Percentiles rank a stretch among this genome's conserved stretches.
These are phyloP conservation scores for Zizania palustris DNA, from an alignment of 202 grass and related monocot genomes.

Conservation along the genomic window DNA sequence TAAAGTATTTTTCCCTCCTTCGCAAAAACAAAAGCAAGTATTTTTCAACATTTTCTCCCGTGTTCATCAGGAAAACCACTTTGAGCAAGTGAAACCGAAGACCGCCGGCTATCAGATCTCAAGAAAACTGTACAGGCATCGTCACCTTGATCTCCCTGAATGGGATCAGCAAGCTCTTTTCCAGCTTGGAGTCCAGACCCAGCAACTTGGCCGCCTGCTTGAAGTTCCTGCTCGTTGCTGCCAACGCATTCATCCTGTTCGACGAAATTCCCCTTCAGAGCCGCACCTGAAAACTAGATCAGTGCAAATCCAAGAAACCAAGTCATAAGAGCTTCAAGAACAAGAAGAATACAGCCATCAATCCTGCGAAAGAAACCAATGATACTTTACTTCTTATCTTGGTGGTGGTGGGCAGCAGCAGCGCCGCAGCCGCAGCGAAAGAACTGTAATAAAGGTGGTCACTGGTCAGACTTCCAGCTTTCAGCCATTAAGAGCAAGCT, in stretches of 20 bases:
- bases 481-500: background rate
- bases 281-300: constrained; percentile 31
- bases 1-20: too few relatives aligned
- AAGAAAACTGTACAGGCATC: background rate
- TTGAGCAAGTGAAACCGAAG: background rate
- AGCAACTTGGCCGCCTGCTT: constrained; percentile 92
- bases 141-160: constrained; percentile 99
- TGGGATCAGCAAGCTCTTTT: constrained; percentile 94
- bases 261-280: constrained; percentile 31
- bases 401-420: background rate
- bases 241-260: constrained; percentile 92
- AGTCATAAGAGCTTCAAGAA: constrained; percentile 8
- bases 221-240: constrained; percentile 93
- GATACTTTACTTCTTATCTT: constrained; percentile 40
- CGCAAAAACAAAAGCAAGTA: background rate
- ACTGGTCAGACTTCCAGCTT: background rate
- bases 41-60: background rate
- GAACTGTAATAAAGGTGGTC: too few relatives aligned
- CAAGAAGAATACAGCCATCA: constrained; percentile 18
- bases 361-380: constrained; percentile 1
- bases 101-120: constrained; percentile 5
- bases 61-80: constrained; percentile 22
- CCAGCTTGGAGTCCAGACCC: constrained; percentile 87
- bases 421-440: background rate
- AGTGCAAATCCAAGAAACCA: background rate